Evolutionary conservation across 2,329 filamentous ascomycete genomes (phyloP), one percentile per base, ranked within the genome.

Genomic region (Leptographium procerum): DNA sequence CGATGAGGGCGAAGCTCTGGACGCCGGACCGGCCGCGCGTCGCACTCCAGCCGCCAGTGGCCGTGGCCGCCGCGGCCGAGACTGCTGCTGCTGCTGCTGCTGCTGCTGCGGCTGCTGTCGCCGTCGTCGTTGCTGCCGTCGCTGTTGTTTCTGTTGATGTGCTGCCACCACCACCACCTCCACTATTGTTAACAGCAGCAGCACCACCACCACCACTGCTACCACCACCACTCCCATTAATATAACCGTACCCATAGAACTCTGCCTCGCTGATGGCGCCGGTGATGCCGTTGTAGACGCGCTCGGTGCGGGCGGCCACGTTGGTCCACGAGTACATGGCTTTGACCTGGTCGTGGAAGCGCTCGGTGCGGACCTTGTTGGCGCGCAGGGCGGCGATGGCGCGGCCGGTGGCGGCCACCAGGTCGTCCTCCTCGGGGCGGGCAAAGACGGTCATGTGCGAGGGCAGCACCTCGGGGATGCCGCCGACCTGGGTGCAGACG

Each of bases 271-370:
- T 85, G 57, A 95, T 85, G n/a, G 84, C 85, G 9, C 91, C 91
- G 2, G 85, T 89, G 65, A 99, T 95, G 53, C 94, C 89, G 69
- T 95, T 85, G 71, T 99, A 99, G 0, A 99, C 94, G 33, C 92
- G 82, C 73, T 99, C 94, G 0, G 94, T 97, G 58, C 94, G 87
- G 65, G 88, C 82, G 16, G 94, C 94, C 31, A 99, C 92, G 69
- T 99, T 92, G 31, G 89, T 89, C 94, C 94, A 99, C 1, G 90
- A 95, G 74, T 99, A 99, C 94, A 97, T 97, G 75, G 88, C 89
- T 71, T 92, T 91, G 62, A 99, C 94, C 71, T 97, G 89, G 64
- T 96, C 92, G 69, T 99, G 94, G 68, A 99, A 99, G 48, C 87
- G 83, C 69, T 97, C 92, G 1, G 94, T 95, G 62, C 90, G 85